Evolutionary conservation across 2,329 filamentous ascomycete species (phyloP).

Genomic region (Paraconiothyrium brasiliense): DNA sequence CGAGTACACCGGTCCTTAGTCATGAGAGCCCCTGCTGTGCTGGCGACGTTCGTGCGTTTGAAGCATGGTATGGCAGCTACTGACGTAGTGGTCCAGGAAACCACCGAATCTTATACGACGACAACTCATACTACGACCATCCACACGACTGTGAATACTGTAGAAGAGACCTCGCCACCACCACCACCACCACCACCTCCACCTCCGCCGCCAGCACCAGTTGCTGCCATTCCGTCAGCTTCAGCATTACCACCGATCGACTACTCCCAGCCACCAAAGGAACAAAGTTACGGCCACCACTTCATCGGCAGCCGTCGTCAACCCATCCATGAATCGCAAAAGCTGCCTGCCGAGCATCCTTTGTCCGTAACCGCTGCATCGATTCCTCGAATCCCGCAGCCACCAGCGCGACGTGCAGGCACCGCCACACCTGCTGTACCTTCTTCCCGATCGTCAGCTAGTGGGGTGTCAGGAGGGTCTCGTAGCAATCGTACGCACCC

Average conservation of each 20-base stretch:
- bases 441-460: not conserved
- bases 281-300: constrained; percentile 32
- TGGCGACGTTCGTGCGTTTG: too few relatives aligned
- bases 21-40: too few relatives aligned
- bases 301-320: constrained; percentile 31
- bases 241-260: constrained; percentile 22
- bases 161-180: not conserved
- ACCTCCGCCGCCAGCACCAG: not conserved
- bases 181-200: constrained; percentile 1
- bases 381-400: constrained; percentile 17
- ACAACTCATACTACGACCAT: not conserved
- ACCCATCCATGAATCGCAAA: constrained; percentile 36
- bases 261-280: constrained; percentile 28
- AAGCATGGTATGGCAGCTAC: too few relatives aligned
- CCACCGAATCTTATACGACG: not conserved
- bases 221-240: too few relatives aligned
- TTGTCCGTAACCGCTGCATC: constrained; percentile 16
- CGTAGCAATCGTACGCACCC: not conserved
- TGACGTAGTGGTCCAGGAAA: not conserved
- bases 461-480: not conserved
- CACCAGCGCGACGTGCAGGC: constrained; percentile 28
- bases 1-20: not conserved
- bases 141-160: not conserved
- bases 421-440: constrained; percentile 17
- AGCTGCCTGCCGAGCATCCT: constrained; percentile 20